Evolutionary conservation across 1,284 basidiomycete species (phyloP).

Genomic region (Heliocybe sulcata): DNA sequence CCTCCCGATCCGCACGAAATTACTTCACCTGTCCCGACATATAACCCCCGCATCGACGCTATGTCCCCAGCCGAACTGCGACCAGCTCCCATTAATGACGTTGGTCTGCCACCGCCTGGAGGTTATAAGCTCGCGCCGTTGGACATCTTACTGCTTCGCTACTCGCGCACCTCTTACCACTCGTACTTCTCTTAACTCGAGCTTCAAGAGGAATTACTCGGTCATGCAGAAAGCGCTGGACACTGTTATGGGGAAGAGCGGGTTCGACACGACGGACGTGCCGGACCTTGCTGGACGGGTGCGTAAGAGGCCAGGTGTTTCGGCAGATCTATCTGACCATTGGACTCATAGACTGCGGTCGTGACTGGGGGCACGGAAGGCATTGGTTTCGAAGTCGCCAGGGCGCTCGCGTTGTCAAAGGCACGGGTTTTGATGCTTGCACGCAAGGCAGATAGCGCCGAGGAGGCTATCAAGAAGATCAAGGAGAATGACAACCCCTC

Average conservation of each 20-base stretch:
- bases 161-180: neutral
- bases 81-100: neutral
- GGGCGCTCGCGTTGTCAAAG: conserved; percentile 27
- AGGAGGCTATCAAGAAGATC: conserved; percentile 30
- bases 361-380: conserved; percentile 35
- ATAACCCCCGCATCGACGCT: neutral
- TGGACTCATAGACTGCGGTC: conserved; percentile 23
- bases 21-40: neutral
- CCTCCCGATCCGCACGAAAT: neutral
- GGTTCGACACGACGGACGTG: neutral
- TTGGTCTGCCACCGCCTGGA: neutral
- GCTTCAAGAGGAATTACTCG: neutral
- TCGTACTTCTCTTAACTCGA: neutral
- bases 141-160: neutral
- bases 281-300: neutral
- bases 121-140: neutral
- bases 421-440: conserved; percentile 33
- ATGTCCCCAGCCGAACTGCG: neutral
- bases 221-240: neutral
- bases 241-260: neutral
- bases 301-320: neutral
- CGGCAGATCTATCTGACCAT: neutral
- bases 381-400: conserved; percentile 33
- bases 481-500: conserved; percentile 17
- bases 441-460: conserved; percentile 29